Evolutionary conservation across 2,329 filamentous ascomycete species (phyloP), one percentile per base, ranked within the genome.

Genomic region (Penicillium rolfsii): DNA sequence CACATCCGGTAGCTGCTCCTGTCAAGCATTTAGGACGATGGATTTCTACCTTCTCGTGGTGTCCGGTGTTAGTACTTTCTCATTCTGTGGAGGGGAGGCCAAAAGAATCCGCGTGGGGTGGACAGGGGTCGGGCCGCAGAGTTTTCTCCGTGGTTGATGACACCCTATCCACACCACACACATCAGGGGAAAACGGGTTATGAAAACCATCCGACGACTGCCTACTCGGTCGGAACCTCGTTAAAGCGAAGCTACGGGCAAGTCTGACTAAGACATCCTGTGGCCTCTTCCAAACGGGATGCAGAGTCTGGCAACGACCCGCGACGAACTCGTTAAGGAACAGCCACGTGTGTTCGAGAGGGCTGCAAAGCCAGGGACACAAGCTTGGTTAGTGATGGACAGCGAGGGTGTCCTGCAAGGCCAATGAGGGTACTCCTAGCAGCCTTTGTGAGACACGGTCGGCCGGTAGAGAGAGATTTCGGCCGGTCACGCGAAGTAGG

Each of bases 21-120:
- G n/a, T 54, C 54, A 62, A 54, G 53, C 57, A 57, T 48, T 52
- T 62, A 59, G 60, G 57, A 62, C 57, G 57, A 62, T 62, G 41
- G 52, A 57, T 59, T 46, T 57, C 49, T 62, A 55, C 60, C 57
- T 62, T 62, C 60, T 62, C 60, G 60, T 55, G 53, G 57, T 62
- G 60, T 62, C 57, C 60, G 48, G 57, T 62, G 59, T 61, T 50
- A 46, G 11, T 46, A 28, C 43, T 24, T 14, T 46, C 40, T 41
- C n/a, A 16, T 46, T 46, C 9, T 9, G 40, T 46, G 43, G 22
- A 61, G 49, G 55, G 38, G 52, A 61, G 55, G 43, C 55, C 40
- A 61, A 57, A 61, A 61, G 59, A 61, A 57, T 57, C 48, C 48
- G 36, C 43, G 60, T 59, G 60, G 60, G 52, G 57, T 55, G 60